A percentile compares a stretch with the other conserved stretches of the same genome.
Conservation (phyloP, 495 filamentous ascomycete species). For the Penicillium maclennaniae region DNA sequence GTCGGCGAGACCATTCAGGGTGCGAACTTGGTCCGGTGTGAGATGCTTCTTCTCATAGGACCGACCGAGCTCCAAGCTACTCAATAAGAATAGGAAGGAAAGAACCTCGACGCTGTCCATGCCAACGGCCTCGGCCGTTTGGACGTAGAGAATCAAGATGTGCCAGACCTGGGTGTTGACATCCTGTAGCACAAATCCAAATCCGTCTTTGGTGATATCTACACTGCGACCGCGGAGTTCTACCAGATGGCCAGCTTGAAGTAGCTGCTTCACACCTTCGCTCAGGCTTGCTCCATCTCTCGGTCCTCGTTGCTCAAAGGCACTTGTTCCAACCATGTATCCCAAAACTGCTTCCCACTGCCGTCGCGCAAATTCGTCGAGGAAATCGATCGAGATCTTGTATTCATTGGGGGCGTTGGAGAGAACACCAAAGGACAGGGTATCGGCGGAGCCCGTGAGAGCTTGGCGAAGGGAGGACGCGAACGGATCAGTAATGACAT, state of each 20-base stretch:
- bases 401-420: neutral
- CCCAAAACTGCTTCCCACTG: conserved; percentile 96
- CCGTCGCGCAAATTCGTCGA: conserved; percentile 81
- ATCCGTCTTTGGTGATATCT: conserved; percentile 84
- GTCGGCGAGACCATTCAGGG: conserved; percentile 80
- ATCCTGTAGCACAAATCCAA: conserved; percentile 91
- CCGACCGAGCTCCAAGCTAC: conserved; percentile 83
- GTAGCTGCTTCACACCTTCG: conserved; percentile 73
- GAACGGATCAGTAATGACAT: conserved; percentile 72
- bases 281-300: conserved; percentile 55
- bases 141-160: conserved; percentile 85
- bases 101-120: conserved; percentile 92
- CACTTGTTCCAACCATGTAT: conserved; percentile 80
- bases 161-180: conserved; percentile 96
- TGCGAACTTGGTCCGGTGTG: conserved; percentile 74
- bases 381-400: conserved; percentile 50
- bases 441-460: conserved; percentile 77
- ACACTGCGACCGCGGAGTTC: conserved; percentile 54
- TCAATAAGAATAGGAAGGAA: conserved; percentile 94
- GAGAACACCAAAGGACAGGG: conserved; percentile 83
- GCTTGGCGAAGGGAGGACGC: conserved; percentile 71
- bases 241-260: conserved; percentile 77
- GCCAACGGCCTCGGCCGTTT: conserved; percentile 70
- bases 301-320: conserved; percentile 38
- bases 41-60: conserved; percentile 80